phyloP scores from a whole-genome alignment of 768 basidiomycete species.

The Psilocybe azurescens region DNA sequence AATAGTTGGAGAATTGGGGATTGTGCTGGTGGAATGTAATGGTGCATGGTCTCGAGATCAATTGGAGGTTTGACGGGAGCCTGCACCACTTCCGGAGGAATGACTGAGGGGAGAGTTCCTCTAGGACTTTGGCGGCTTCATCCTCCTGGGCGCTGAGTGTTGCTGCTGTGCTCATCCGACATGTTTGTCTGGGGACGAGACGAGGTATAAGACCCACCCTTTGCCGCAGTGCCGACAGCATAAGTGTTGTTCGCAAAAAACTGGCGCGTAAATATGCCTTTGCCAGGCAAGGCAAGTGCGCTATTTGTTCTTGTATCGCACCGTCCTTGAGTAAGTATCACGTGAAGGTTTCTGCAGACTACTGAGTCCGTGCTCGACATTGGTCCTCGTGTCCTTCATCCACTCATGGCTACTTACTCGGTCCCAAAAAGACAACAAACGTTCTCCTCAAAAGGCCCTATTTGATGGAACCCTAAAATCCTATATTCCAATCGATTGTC shows the following conservation, averaged over 20 bases:
- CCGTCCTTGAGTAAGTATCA: neutral
- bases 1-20: constrained; percentile 79
- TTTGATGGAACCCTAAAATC: neutral
- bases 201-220: constrained; percentile 19
- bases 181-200: constrained; percentile 22
- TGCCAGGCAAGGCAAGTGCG: neutral
- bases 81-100: constrained; percentile 4
- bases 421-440: neutral
- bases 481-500: neutral
- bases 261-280: neutral
- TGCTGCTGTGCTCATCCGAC: constrained; percentile 17
- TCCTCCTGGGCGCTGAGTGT: constrained; percentile 17
- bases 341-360: neutral
- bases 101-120: constrained; percentile 16
- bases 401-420: neutral
- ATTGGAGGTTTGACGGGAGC: neutral
- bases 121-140: constrained; percentile 24
- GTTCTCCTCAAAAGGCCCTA: neutral
- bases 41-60: constrained; percentile 38
- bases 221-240: constrained; percentile 24
- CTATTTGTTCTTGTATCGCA: neutral
- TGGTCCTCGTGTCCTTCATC: neutral
- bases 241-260: neutral
- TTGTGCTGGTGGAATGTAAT: constrained; percentile 69
- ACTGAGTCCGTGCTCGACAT: neutral